Conservation (phyloP, 371 early-diverging fungal species). For the Sporodiniella umbellata region DNA sequence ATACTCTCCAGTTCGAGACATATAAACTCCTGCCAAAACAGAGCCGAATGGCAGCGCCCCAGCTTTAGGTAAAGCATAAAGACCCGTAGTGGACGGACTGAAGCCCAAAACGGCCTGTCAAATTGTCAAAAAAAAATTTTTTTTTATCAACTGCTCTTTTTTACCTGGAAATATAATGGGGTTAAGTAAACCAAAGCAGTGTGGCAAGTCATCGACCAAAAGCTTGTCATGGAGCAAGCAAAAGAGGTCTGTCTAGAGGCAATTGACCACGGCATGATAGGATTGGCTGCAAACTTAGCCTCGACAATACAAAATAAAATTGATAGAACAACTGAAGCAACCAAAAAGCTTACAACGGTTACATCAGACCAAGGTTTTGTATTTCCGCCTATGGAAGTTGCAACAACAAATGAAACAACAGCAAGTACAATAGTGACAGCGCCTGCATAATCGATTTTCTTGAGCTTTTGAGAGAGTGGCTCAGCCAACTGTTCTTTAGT, state of each 20-base stretch:
- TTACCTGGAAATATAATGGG: constrained; percentile 32
- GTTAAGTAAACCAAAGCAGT: constrained; percentile 21
- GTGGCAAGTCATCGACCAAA: constrained; percentile 28
- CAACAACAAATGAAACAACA: constrained; percentile 52
- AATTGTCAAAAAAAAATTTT: not conserved
- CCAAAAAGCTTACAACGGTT: constrained; percentile 46
- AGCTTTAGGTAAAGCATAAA: constrained; percentile 38
- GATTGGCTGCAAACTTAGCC: constrained; percentile 53
- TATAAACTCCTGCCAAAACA: constrained; percentile 35
- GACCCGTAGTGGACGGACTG: constrained; percentile 37
- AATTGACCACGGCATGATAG: constrained; percentile 52
- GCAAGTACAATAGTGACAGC: constrained; percentile 42
- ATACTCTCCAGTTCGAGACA: constrained; percentile 46
- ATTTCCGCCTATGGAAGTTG: constrained; percentile 61
- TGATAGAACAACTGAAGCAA: constrained; percentile 38
- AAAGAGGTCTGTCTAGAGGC: constrained; percentile 25
- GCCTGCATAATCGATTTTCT: constrained; percentile 64
- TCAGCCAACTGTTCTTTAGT: constrained; percentile 15
- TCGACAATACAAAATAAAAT: constrained; percentile 54
- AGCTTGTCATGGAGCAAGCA: constrained; percentile 23
- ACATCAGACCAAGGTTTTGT: constrained; percentile 57
- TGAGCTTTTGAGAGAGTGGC: constrained; percentile 26
- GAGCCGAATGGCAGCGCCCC: constrained; percentile 33
- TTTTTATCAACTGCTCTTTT: not conserved
- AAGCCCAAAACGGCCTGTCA: constrained; percentile 31